Conservation (phyloP, 345 rosid species). For the Crucihimalaya himalaica region DNA sequence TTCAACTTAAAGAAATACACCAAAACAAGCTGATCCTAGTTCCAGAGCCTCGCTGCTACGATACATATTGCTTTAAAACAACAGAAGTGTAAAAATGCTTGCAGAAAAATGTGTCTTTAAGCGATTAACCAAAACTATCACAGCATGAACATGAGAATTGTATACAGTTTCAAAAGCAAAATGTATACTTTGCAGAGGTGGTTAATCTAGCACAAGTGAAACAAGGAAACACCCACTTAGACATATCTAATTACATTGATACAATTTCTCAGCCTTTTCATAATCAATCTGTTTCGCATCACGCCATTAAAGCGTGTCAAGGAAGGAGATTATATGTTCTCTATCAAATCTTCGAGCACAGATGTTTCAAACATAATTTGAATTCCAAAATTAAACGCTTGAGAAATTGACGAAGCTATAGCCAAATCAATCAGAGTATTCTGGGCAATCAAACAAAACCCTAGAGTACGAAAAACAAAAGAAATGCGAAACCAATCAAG, state of each 20-base stretch:
- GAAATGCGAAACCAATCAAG: slow-evolving; percentile 1
- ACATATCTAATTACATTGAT: background rate
- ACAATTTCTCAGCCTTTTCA: background rate
- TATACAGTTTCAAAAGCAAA: background rate
- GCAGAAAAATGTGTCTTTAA: background rate
- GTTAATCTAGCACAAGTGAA: background rate
- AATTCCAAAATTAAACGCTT: background rate
- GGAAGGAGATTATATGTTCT: background rate
- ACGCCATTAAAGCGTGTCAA: background rate
- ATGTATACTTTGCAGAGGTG: background rate
- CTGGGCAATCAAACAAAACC: slow-evolving; percentile 14
- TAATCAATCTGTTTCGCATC: background rate
- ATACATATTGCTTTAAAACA: background rate
- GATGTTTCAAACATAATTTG: background rate
- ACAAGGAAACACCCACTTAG: background rate
- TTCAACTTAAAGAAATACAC: background rate
- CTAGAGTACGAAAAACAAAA: slow-evolving; percentile 3
- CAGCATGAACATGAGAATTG: background rate
- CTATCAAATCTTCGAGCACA: background rate
- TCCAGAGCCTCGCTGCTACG: background rate
- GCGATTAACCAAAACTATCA: background rate
- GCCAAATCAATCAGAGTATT: background rate
- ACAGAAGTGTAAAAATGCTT: background rate
- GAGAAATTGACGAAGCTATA: background rate
- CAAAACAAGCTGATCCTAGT: background rate